Percentiles rank a stretch among this genome's conserved stretches.
Conservation (phyloP, 2,329 filamentous ascomycete species). For the Aspergillus fumigatus region DNA sequence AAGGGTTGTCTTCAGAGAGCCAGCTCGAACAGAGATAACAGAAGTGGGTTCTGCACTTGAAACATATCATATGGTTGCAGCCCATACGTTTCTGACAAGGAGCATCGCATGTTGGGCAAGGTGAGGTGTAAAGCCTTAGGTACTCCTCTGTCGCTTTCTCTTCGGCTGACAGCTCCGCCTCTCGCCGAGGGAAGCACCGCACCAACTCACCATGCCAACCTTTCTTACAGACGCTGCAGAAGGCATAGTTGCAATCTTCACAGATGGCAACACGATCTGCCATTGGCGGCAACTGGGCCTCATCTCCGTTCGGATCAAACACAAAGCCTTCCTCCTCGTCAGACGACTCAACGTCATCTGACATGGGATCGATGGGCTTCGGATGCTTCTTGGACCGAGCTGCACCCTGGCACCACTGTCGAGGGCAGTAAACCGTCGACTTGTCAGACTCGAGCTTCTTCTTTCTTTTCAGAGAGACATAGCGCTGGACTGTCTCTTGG, state of each 20-base stretch:
- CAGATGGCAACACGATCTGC: constrained; percentile 75
- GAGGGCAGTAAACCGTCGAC: constrained; percentile 85
- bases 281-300: constrained; percentile 42
- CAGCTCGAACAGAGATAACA: constrained; percentile 92
- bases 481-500: constrained; percentile 72
- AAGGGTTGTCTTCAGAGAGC: constrained; percentile 76
- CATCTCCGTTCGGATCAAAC: constrained; percentile 43
- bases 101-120: constrained; percentile 81
- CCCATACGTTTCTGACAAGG: constrained; percentile 87
- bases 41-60: constrained; percentile 84
- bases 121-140: constrained; percentile 72
- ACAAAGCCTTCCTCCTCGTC: constrained; percentile 47
- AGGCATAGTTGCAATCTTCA: constrained; percentile 83
- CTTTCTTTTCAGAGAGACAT: constrained; percentile 87
- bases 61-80: constrained; percentile 96
- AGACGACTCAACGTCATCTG: constrained; percentile 46
- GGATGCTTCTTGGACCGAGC: constrained; percentile 70
- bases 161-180: constrained; percentile 70
- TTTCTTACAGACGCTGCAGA: constrained; percentile 69
- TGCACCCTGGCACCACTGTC: constrained; percentile 87
- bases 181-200: constrained; percentile 62
- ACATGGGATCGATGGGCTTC: constrained; percentile 64
- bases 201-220: constrained; percentile 92
- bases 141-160: constrained; percentile 86
- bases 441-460: constrained; percentile 88